These are phyloP conservation scores for Coemansia sp. DNA, from an alignment of 192 early-diverging fungal genomes.

Conservation along the genomic window DNA sequence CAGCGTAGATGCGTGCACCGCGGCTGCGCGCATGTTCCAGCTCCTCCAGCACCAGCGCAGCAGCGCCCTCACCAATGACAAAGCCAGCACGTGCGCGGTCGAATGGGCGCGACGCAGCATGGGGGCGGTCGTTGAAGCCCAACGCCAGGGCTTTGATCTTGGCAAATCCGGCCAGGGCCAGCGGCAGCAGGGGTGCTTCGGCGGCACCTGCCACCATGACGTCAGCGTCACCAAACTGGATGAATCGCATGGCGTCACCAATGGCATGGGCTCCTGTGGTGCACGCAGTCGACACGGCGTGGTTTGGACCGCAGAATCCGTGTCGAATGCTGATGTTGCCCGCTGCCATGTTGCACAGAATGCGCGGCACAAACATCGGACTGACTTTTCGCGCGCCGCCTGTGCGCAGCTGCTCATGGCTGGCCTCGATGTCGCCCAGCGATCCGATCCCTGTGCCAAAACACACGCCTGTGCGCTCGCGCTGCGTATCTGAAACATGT, in stretches of 20 bases:
- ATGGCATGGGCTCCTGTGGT: constrained; percentile 94
- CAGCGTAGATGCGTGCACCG: constrained; percentile 88
- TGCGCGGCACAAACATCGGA: constrained; percentile 88
- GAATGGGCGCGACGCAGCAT: constrained; percentile 87
- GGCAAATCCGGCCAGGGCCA: constrained; percentile 88
- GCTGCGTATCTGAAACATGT: constrained; percentile 56
- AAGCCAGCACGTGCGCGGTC: constrained; percentile 84
- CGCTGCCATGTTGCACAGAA: constrained; percentile 93
- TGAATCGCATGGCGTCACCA: constrained; percentile 93
- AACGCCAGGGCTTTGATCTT: constrained; percentile 77
- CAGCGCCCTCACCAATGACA: constrained; percentile 93
- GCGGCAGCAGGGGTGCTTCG: constrained; percentile 81
- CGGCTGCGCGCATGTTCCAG: constrained; percentile 80
- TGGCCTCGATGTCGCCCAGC: constrained; percentile 76
- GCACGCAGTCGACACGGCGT: constrained; percentile 90
- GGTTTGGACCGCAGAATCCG: constrained; percentile 86
- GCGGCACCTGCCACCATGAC: constrained; percentile 94
- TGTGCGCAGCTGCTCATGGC: constrained; percentile 49
- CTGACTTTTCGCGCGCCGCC: constrained; percentile 72
- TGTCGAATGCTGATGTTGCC: constrained; percentile 90
- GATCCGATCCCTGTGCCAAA: constrained; percentile 93
- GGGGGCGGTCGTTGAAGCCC: constrained; percentile 76
- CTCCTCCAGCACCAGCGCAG: constrained; percentile 86
- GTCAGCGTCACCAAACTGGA: constrained; percentile 88
- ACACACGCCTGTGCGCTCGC: constrained; percentile 79